Evolutionary conservation across 805 yeast genomes (phyloP).

Genomic region (Saccharomycopsis fodiens): DNA sequence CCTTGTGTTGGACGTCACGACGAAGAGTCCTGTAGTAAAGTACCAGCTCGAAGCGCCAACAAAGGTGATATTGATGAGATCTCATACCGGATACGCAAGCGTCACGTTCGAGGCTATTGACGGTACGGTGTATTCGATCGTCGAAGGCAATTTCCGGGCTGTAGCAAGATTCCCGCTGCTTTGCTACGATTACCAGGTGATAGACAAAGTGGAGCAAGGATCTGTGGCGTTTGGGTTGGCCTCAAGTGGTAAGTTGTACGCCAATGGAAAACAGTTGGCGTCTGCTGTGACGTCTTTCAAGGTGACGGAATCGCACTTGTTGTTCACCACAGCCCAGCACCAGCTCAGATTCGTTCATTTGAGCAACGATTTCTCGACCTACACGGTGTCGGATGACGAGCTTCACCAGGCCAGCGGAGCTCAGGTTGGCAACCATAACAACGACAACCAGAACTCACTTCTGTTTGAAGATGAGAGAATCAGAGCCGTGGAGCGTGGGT

Average conservation of each 20-base stretch:
- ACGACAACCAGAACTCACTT: constrained; percentile 21
- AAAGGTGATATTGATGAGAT: constrained; percentile 49
- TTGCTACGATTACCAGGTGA: constrained; percentile 53
- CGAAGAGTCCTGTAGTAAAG: constrained; percentile 33
- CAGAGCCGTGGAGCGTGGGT: constrained; percentile 87
- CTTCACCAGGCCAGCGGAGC: constrained; percentile 24
- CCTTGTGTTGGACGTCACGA: constrained; percentile 41
- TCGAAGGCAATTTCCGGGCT: constrained; percentile 22
- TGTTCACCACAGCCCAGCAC: constrained; percentile 85
- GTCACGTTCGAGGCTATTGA: constrained; percentile 56
- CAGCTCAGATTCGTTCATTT: constrained; percentile 76
- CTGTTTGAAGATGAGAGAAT: constrained; percentile 64
- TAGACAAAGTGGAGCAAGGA: constrained; percentile 19
- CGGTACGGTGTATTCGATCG: constrained; percentile 43
- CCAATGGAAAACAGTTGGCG: constrained; percentile 50
- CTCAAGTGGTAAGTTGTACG: constrained; percentile 64
- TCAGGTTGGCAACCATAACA: constrained; percentile 24
- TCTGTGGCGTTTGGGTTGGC: constrained; percentile 64
- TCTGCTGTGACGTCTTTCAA: constrained; percentile 77
- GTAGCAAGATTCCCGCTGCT: constrained; percentile 58
- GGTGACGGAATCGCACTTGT: constrained; percentile 60
- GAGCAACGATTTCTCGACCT: constrained; percentile 32
- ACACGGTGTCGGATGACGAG: constrained; percentile 24
- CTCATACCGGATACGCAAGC: constrained; percentile 43
- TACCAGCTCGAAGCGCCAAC: constrained; percentile 38